Conservation (phyloP, 1,284 basidiomycete species). For the Puccinia novopanici region DNA sequence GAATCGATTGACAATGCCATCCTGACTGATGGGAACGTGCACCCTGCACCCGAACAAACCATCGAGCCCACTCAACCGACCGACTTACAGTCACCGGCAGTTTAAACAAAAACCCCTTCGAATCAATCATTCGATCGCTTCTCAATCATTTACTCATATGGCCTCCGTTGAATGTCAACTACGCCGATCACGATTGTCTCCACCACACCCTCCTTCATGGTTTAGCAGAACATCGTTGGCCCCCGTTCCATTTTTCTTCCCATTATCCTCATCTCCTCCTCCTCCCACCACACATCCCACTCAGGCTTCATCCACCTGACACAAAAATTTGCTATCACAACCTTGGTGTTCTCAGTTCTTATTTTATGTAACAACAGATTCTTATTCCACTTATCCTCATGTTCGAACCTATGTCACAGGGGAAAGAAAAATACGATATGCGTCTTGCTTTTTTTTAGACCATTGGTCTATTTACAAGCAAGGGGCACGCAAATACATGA, state of each 20-base stretch:
- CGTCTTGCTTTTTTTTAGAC: background rate
- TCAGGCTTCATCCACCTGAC: background rate
- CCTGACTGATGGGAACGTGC: background rate
- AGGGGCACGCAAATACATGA: conserved; percentile 1
- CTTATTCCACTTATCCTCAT: background rate
- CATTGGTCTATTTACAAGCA: background rate
- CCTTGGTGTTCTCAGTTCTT: background rate
- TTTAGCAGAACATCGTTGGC: background rate
- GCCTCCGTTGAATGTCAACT: too few relatives aligned
- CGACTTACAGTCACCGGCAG: conserved; percentile 8
- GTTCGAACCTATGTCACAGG: background rate
- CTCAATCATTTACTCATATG: too few relatives aligned
- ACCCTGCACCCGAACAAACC: background rate
- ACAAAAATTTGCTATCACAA: conserved; percentile 3
- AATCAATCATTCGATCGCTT: background rate
- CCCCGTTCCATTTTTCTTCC: background rate
- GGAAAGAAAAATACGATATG: background rate
- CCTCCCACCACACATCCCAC: background rate
- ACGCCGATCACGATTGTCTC: background rate
- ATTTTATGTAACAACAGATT: conserved; percentile 15
- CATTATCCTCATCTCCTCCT: background rate
- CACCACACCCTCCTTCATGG: background rate
- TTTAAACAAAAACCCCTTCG: too few relatives aligned
- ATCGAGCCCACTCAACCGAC: conserved; percentile 21
- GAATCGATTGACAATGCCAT: conserved; percentile 30